A percentile compares a stretch with the other conserved stretches of the same genome.
Conservation (phyloP, 306 rosid genomes). For the Corylus americana region DNA sequence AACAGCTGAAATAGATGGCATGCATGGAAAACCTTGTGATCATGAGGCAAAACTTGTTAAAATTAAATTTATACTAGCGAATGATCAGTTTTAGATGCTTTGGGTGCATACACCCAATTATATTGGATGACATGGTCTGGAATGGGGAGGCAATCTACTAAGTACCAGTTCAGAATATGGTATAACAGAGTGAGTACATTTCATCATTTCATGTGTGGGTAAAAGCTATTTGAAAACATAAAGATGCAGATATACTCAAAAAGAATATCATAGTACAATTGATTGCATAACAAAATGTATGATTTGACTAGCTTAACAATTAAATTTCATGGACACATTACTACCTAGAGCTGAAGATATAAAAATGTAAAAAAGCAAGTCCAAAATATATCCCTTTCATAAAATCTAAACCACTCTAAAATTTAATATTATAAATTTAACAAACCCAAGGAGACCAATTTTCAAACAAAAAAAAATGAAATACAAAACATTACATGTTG, state of each 20-base stretch:
- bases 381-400: background rate
- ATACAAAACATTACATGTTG: background rate
- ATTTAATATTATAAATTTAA: background rate
- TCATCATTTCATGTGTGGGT: background rate
- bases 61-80: background rate
- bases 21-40: background rate
- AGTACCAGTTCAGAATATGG: background rate
- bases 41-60: background rate
- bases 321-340: background rate
- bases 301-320: background rate
- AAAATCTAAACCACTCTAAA: background rate
- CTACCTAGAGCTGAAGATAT: background rate
- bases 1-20: background rate
- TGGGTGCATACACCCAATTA: background rate
- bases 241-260: background rate
- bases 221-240: background rate
- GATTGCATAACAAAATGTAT: background rate
- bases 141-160: background rate
- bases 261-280: background rate
- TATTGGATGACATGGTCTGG: background rate
- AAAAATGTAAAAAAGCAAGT: background rate
- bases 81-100: background rate
- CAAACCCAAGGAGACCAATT: background rate
- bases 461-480: background rate
- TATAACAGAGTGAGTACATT: background rate